Percentiles rank a stretch among this genome's conserved stretches.
Conservation (phyloP, 1,284 basidiomycete genomes). For the Puccinia horiana region DNA sequence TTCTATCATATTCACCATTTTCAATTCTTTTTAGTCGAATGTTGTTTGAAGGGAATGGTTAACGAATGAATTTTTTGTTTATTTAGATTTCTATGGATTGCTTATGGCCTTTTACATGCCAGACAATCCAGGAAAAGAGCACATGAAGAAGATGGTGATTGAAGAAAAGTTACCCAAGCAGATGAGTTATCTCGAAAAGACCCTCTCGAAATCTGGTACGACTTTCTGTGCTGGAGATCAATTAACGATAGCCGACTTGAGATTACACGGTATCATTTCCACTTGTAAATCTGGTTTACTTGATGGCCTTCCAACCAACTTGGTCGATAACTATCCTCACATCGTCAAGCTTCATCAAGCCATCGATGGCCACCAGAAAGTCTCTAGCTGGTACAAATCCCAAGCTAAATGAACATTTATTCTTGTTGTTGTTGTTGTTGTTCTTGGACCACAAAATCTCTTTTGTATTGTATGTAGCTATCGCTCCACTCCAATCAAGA, state of each 20-base stretch:
- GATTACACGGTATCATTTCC: neutral
- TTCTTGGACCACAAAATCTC: no score
- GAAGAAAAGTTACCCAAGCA: neutral
- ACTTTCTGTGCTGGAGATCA: slow-evolving; percentile 28
- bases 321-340: slow-evolving; percentile 24
- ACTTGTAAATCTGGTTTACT: neutral
- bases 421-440: no score
- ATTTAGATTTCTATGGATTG: neutral
- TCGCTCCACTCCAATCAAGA: no score
- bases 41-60: no score
- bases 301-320: neutral
- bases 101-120: neutral
- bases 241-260: neutral
- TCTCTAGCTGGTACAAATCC: slow-evolving; percentile 25
- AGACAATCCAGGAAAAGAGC: neutral
- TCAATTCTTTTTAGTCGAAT: no score
- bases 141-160: neutral
- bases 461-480: no score
- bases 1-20: neutral
- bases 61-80: no score
- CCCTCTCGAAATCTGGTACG: neutral
- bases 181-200: neutral
- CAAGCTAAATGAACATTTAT: neutral
- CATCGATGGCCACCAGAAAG: slow-evolving; percentile 16
- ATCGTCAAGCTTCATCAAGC: slow-evolving; percentile 19